A percentile compares a stretch with the other conserved stretches of the same genome.
These are phyloP conservation scores for Allium cepa DNA, from an alignment of 106 monocot species.

Conservation along the genomic window DNA sequence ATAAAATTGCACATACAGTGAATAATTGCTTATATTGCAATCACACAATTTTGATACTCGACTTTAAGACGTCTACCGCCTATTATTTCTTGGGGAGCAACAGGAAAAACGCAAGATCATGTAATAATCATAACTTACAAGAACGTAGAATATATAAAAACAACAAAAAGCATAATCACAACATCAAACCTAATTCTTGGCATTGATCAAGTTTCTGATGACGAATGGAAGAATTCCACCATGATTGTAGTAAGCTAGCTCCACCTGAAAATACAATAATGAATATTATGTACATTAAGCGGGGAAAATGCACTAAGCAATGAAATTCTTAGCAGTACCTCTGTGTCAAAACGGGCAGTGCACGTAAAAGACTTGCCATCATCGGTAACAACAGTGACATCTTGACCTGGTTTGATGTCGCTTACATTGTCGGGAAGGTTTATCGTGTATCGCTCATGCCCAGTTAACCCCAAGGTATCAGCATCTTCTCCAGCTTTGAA, in stretches of 20 bases:
- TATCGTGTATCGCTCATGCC: slow-evolving; percentile 46
- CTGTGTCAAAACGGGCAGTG: slow-evolving; percentile 57
- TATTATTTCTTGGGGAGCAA: slow-evolving; percentile 7
- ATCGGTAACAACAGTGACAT: slow-evolving; percentile 39
- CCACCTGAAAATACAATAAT: slow-evolving; percentile 1
- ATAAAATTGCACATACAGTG: no score
- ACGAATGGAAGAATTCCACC: slow-evolving; percentile 74
- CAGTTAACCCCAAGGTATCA: slow-evolving; percentile 50
- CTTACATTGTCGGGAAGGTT: slow-evolving; percentile 36
- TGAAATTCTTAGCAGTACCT: slow-evolving; percentile 21
- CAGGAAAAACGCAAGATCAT: slow-evolving; percentile 9
- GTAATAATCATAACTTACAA: neutral
- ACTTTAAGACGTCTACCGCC: neutral
- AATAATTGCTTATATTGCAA: neutral
- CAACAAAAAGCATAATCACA: neutral
- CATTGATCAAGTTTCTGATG: slow-evolving; percentile 51
- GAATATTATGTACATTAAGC: no score
- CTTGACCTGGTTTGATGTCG: slow-evolving; percentile 57
- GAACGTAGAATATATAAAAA: neutral
- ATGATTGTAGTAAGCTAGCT: slow-evolving; percentile 59
- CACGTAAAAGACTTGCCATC: slow-evolving; percentile 54
- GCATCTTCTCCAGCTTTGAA: slow-evolving; percentile 64
- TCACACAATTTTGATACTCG: neutral
- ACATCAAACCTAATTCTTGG: slow-evolving; percentile 9
- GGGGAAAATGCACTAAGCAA: no score